These are phyloP conservation scores for Gremmenia infestans DNA, from an alignment of 2,329 filamentous ascomycete species.

Conservation along the genomic window DNA sequence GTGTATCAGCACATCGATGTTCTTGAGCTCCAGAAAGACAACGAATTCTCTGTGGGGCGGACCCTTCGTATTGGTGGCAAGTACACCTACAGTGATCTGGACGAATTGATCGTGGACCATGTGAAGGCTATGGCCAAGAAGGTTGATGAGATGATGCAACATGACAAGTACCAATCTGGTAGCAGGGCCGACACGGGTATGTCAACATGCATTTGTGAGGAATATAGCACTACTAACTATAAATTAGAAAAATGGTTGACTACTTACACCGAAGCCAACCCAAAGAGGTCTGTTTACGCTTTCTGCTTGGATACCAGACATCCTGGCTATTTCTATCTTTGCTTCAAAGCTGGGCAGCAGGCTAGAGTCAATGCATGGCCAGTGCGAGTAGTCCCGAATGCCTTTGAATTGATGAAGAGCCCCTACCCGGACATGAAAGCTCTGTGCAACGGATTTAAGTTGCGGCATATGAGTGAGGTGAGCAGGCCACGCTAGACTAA, in stretches of 20 bases:
- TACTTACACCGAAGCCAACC: constrained; percentile 94
- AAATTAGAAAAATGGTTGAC: constrained; percentile 83
- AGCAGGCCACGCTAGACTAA: constrained; percentile 17
- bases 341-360: constrained; percentile 84
- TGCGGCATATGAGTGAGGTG: constrained; percentile 26
- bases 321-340: constrained; percentile 91
- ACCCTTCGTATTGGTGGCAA: constrained; percentile 81
- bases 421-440: constrained; percentile 93
- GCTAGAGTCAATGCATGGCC: constrained; percentile 73
- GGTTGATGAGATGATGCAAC: constrained; percentile 90
- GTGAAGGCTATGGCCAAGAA: constrained; percentile 97
- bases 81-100: constrained; percentile 90
- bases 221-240: constrained; percentile 12
- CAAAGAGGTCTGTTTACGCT: constrained; percentile 85
- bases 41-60: constrained; percentile 88
- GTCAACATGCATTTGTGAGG: constrained; percentile 32
- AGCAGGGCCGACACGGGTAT: constrained; percentile 80
- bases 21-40: constrained; percentile 93
- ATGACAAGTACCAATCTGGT: constrained; percentile 88
- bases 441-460: constrained; percentile 94
- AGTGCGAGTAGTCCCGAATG: constrained; percentile 87
- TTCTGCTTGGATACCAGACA: constrained; percentile 93
- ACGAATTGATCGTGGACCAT: constrained; percentile 95
- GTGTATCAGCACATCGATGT: constrained; percentile 99
- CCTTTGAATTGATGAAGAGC: constrained; percentile 83